Evolutionary conservation across 352 stramenopile genomes (phyloP), one percentile per base, ranked within the genome.

Genomic region (Aphanomyces cochlioides): DNA sequence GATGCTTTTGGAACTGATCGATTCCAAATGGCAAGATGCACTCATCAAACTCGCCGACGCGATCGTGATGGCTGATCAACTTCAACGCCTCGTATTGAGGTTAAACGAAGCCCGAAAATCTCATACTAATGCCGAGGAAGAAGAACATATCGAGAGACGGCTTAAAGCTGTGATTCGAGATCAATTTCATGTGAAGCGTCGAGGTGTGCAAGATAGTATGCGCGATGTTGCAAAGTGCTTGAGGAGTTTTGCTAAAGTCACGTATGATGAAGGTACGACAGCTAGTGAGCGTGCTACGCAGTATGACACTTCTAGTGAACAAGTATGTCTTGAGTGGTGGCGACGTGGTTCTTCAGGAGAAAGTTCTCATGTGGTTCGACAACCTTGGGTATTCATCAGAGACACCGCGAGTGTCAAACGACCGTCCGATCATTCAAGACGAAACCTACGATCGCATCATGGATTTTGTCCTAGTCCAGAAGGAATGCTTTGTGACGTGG

Each of bases 121-220:
- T 4, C 80, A 79, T 0, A 79, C 74, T 19, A 92, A 81, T n/a
- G 83, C 85, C 5, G 85, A 92, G 41, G 85, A 92, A 73, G 85
- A 83, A 0, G 90, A 92, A 67, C 75, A 88, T 37, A 74, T 90
- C 3, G 85, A 90, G 61, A 75, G 83, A 47, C 80, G 85, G 36
- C 75, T 90, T 21, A 43, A 76, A 6, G 75, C 70, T 5, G 43
- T 78, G 2, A 72, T 80, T 8, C 67, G 68, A 34, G 60, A 73
- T 10, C 72, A 76, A 34, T 69, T 82, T 70, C 21, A n/a, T 7
- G 12, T 19, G 5, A 70, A 70, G 40, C 38, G 39, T 4, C 48
- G 34, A 36, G n/a, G 7, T 7, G 19, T 70, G 54, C 15, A 61
- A 17, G 36, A 39, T n/a, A 36, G 47, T 7, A 70, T 61, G 47